Evolutionary conservation across 176 grass and related monocot species (phyloP).

Genomic region (Juncus effusus): DNA sequence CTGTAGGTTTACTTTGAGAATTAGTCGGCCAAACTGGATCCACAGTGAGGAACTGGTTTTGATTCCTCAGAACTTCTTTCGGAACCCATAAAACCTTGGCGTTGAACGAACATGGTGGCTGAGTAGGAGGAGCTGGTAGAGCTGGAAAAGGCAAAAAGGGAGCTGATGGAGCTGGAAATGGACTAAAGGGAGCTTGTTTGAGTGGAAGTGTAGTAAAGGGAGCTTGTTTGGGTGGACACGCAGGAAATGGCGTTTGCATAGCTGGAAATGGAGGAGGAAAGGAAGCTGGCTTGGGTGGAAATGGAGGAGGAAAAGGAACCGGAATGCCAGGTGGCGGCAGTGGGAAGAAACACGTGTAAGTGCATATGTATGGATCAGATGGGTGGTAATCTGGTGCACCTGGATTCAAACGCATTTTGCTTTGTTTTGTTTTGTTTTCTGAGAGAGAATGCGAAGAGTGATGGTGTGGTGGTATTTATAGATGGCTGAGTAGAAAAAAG

Average conservation of each 20-base stretch:
- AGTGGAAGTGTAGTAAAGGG: background rate
- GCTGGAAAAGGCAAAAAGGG: constrained; percentile 3
- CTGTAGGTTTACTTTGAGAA: background rate
- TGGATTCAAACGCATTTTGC: constrained; percentile 40
- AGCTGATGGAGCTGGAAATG: constrained; percentile 9
- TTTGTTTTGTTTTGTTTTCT: constrained; percentile 11
- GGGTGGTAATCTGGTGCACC: constrained; percentile 30
- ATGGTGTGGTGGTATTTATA: background rate
- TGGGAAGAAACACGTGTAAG: background rate
- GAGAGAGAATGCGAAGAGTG: constrained; percentile 22
- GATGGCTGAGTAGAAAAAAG: background rate
- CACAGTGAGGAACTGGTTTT: background rate
- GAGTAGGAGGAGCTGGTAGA: background rate
- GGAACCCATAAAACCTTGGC: background rate
- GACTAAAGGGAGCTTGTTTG: no score
- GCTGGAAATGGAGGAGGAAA: background rate
- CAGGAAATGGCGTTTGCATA: background rate
- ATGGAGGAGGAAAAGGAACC: background rate
- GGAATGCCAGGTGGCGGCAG: constrained; percentile 7
- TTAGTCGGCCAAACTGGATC: constrained; percentile 12
- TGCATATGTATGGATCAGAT: constrained; percentile 5
- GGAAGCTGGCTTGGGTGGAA: background rate
- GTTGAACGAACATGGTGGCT: background rate
- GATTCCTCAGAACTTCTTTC: background rate
- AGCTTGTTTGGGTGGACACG: no score